A percentile compares a stretch with the other conserved stretches of the same genome.
Conservation (phyloP, 306 rosid species). For the Acacia melanoxylon region DNA sequence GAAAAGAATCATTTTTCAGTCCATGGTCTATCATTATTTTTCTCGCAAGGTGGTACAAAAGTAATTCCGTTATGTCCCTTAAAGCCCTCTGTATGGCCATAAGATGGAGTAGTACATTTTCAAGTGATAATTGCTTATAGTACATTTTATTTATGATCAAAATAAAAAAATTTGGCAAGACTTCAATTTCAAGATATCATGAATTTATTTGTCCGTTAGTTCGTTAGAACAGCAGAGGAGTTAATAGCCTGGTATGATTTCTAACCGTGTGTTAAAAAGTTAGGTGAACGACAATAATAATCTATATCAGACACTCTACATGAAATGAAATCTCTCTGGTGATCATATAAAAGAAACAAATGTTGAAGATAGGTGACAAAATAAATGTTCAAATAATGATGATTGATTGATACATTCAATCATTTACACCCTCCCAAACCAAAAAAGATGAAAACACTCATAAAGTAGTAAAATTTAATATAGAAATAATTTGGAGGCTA, state of each 20-base stretch:
- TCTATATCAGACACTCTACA: not conserved
- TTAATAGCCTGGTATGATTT: not conserved
- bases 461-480: not conserved
- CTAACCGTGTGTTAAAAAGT: not conserved
- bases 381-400: constrained; percentile 1
- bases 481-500: constrained; percentile 2
- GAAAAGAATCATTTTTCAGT: not conserved
- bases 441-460: constrained; percentile 26
- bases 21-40: not conserved
- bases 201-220: not conserved
- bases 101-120: not conserved
- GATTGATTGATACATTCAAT: constrained; percentile 28
- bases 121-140: not conserved
- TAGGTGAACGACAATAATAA: not conserved
- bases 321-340: not conserved
- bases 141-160: not conserved
- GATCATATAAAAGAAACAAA: not conserved
- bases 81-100: not conserved
- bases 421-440: constrained; percentile 26
- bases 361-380: not conserved
- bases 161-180: not conserved
- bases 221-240: not conserved
- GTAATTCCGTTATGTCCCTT: constrained; percentile 28
- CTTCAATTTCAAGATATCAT: not conserved
- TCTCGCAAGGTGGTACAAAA: constrained; percentile 7